These are phyloP conservation scores for Neurospora tetrasperma DNA, from an alignment of 495 filamentous ascomycete genomes.

Conservation along the genomic window DNA sequence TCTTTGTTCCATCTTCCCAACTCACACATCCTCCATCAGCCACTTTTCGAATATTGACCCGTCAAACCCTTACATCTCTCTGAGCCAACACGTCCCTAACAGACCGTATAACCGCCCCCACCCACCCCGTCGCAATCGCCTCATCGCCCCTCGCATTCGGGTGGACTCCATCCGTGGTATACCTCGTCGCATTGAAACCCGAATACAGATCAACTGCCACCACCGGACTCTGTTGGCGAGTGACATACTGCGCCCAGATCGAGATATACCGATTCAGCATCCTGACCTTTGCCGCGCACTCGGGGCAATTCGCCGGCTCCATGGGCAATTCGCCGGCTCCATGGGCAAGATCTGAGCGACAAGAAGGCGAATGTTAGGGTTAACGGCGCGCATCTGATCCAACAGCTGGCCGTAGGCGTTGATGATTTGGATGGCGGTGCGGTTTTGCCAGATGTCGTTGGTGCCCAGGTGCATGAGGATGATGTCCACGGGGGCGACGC, in stretches of 20 bases:
- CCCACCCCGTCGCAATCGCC: conserved; percentile 31
- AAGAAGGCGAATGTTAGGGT: conserved; percentile 31
- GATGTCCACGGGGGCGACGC: conserved; percentile 14
- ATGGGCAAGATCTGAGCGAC: conserved; percentile 40
- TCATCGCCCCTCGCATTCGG: conserved; percentile 31
- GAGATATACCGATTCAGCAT: conserved; percentile 30
- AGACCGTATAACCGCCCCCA: conserved; percentile 3
- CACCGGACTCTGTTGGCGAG: conserved; percentile 28
- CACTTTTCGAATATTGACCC: not conserved
- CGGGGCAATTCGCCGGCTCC: conserved; percentile 20
- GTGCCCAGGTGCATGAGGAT: conserved; percentile 41
- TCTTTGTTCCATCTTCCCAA: not conserved
- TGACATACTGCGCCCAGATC: conserved; percentile 27
- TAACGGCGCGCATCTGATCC: conserved; percentile 31
- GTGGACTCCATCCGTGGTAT: conserved; percentile 35
- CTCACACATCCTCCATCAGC: not conserved
- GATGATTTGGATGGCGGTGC: conserved; percentile 23
- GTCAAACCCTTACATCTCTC: not conserved
- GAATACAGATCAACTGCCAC: conserved; percentile 36
- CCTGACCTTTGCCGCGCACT: conserved; percentile 21
- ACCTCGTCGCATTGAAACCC: conserved; percentile 25
- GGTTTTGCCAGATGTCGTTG: conserved; percentile 36
- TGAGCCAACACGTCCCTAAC: conserved; percentile 1
- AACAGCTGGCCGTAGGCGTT: conserved; percentile 28
- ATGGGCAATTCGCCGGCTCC: conserved; percentile 32